Evolutionary conservation across 169 alveolate species (phyloP).

Genomic region (Eimeria brunetti): DNA sequence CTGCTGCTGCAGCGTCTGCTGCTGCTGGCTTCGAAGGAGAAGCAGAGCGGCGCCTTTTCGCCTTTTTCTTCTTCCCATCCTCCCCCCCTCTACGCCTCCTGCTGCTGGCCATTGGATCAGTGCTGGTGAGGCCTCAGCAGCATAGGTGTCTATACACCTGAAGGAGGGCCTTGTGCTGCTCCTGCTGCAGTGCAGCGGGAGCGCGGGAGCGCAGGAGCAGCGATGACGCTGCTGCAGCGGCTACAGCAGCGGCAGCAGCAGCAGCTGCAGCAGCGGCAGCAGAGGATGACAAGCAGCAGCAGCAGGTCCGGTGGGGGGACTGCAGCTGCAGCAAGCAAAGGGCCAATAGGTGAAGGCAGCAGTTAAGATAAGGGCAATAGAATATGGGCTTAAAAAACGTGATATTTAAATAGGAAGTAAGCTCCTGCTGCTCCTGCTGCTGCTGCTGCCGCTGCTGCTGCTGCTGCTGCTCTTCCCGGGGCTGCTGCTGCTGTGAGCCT

Average conservation of each 20-base stretch:
- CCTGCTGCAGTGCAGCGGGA: background rate
- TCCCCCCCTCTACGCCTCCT: slow-evolving; percentile 67
- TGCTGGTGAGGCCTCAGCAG: background rate
- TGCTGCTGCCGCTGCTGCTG: slow-evolving; percentile 3
- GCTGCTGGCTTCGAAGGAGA: background rate
- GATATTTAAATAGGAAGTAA: too few relatives aligned
- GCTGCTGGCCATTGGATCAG: slow-evolving; percentile 11
- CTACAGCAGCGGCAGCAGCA: slow-evolving; percentile 84
- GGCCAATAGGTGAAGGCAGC: too few relatives aligned
- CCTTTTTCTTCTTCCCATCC: slow-evolving; percentile 17
- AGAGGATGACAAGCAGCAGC: too few relatives aligned
- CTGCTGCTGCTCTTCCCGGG: too few relatives aligned
- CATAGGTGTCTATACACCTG: slow-evolving; percentile 21
- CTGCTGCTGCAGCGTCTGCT: background rate
- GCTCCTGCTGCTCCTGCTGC: slow-evolving; percentile 1
- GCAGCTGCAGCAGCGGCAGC: background rate
- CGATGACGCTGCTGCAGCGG: slow-evolving; percentile 70
- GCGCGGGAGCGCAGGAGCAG: background rate
- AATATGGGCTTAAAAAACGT: too few relatives aligned
- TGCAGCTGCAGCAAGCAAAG: too few relatives aligned
- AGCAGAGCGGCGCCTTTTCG: background rate
- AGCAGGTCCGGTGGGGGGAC: too few relatives aligned
- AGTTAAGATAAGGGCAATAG: too few relatives aligned
- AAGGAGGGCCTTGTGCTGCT: slow-evolving; percentile 9
- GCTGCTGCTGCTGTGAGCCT: slow-evolving; percentile 21